Evolutionary conservation across 108 stramenopile species (phyloP).

Genomic region (Cyclotella cryptica): DNA sequence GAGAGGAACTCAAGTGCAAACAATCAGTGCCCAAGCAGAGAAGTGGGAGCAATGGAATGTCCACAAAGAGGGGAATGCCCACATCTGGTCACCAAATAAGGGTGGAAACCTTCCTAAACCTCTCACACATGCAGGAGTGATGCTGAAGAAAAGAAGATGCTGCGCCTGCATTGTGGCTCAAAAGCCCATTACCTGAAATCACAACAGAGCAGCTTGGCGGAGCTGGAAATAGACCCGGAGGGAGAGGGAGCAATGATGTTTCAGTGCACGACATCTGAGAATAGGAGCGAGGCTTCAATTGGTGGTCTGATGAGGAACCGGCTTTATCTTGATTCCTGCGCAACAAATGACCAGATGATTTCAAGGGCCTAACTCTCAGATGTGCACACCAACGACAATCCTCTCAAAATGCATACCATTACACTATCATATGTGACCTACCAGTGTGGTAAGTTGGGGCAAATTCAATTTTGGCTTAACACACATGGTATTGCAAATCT

Average conservation of each 20-base stretch:
- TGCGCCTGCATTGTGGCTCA: neutral
- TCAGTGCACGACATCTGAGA: no score
- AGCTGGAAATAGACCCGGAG: neutral
- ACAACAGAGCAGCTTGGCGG: neutral
- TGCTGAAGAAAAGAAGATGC: neutral
- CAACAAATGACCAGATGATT: neutral
- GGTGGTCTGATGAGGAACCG: neutral
- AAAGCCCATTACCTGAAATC: neutral
- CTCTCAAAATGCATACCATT: neutral
- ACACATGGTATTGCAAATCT: neutral
- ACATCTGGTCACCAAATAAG: neutral
- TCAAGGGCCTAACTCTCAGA: neutral
- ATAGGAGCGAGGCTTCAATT: neutral
- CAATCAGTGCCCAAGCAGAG: neutral
- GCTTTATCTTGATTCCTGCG: neutral
- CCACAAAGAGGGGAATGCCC: neutral
- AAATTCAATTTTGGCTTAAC: neutral
- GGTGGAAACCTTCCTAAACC: neutral
- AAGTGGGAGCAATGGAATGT: neutral
- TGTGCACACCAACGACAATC: neutral
- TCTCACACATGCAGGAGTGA: neutral
- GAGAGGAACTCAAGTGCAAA: neutral
- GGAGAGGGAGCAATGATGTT: no score
- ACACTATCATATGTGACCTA: neutral
- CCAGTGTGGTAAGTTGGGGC: neutral